Base-by-base conservation (phyloP, 805 yeast species). In the Candida easanensis region DNA sequence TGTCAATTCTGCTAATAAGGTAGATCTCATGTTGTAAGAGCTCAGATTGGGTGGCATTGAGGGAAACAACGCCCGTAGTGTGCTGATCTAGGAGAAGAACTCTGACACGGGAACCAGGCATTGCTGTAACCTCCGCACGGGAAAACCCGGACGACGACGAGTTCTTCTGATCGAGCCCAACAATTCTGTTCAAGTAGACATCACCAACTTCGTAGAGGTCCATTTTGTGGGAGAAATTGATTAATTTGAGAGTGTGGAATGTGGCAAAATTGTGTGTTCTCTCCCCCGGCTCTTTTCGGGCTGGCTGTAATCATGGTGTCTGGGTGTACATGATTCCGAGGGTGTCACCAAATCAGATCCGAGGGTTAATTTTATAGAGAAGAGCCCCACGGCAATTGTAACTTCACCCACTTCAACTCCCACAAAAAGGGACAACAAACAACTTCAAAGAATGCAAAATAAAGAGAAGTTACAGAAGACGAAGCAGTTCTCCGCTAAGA, bases 31-130 rank as follows among this genome's bases (percentile, higher is more conserved):
- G 77, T 51, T 84, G 80, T 30, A 93, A 72, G 35, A 93, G 71
- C 43, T 82, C 85, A 3, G 95, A 82, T 61, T 93, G 99, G 2
- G 97, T 85, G 22, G 95, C 79, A 53, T 85, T 80, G 76, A 93
- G 73, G n/a, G 97, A 88, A 18, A 93, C 77, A 19, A 89, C 80
- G 0, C 89, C 74, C 5, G 95, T 86, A 2, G 99, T 91, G 50
- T 73, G 72, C 39, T 76, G 69, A 59, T 93, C 99, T 44, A 93
- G 73, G 31, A 93, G 70, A 28, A 93, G 70, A 22, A 90, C 95
- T 51, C 79, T 79, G 45, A 90, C 81, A 48, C 74, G 58, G 19
- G 63, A 56, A 5, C 60, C 61, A 8, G 63, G 63, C 10, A 52
- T 38, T 2, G 51, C 53, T 30, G 55, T 48, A 3, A 39, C 32